Evolutionary conservation across 1,139 yeast species (phyloP).

Genomic region (Protomyces lactucae-debilis): DNA sequence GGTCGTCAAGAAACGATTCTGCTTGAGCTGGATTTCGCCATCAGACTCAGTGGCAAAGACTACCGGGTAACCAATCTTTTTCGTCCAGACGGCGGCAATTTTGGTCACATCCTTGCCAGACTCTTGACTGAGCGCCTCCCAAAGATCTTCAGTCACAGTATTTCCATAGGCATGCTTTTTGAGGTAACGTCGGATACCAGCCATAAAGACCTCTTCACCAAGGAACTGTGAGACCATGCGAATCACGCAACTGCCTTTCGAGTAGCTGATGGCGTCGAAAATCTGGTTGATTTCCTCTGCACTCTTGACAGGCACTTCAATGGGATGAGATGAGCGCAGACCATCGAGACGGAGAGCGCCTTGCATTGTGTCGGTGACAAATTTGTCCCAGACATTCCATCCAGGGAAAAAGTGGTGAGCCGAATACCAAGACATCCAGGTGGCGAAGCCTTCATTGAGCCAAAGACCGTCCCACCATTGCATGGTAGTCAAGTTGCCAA

Average conservation of each 20-base stretch:
- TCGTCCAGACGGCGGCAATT: constrained; percentile 79
- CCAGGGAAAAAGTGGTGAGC: constrained; percentile 73
- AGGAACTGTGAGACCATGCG: constrained; percentile 72
- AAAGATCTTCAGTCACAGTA: constrained; percentile 73
- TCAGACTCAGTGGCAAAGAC: constrained; percentile 50
- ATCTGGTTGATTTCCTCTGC: constrained; percentile 84
- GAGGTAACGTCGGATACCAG: constrained; percentile 72
- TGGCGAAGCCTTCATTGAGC: constrained; percentile 89
- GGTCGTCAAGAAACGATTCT: constrained; percentile 70
- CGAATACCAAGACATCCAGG: constrained; percentile 76
- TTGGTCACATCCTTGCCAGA: constrained; percentile 67
- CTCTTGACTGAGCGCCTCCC: constrained; percentile 69
- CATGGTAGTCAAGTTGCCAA: constrained; percentile 87
- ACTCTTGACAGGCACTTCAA: constrained; percentile 74
- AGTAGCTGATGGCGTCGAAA: constrained; percentile 78
- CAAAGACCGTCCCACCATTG: constrained; percentile 93
- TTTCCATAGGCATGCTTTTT: constrained; percentile 67
- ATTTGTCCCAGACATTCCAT: constrained; percentile 79
- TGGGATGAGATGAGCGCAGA: constrained; percentile 76
- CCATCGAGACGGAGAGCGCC: constrained; percentile 67
- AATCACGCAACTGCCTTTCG: constrained; percentile 74
- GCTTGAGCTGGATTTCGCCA: constrained; percentile 51
- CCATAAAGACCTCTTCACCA: constrained; percentile 68
- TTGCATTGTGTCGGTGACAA: constrained; percentile 65
- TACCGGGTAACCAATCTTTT: constrained; percentile 79